These are phyloP conservation scores for Cordyceps cateniannulata DNA, from an alignment of 2,329 filamentous ascomycete species.

Conservation along the genomic window DNA sequence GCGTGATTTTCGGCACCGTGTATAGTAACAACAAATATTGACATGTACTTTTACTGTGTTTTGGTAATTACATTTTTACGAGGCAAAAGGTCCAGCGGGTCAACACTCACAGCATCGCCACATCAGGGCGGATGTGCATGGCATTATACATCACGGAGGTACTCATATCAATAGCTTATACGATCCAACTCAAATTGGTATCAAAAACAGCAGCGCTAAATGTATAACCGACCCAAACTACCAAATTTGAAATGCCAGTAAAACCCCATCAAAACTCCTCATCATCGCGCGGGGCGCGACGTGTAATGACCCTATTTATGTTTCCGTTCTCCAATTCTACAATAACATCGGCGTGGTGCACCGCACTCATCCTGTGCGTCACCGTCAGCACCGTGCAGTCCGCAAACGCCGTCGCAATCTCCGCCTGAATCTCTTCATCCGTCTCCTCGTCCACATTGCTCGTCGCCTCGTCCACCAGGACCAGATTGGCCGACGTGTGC, in stretches of 20 bases:
- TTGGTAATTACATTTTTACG: background rate
- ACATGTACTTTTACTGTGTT: background rate
- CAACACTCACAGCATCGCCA: too few relatives aligned
- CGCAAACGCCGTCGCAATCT: conserved; percentile 14
- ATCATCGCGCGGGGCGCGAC: conserved; percentile 5
- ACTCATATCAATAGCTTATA: background rate
- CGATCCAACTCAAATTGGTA: conserved; percentile 8
- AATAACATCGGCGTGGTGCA: conserved; percentile 10
- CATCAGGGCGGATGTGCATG: too few relatives aligned
- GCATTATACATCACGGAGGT: too few relatives aligned
- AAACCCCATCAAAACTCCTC: conserved; percentile 1
- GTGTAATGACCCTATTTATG: conserved; percentile 10
- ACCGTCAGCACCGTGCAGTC: conserved; percentile 15
- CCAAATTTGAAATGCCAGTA: background rate
- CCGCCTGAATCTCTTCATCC: conserved; percentile 12
- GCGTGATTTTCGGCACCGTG: background rate
- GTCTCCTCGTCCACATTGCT: conserved; percentile 32
- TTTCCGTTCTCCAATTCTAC: conserved; percentile 10
- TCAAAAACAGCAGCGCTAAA: conserved; percentile 7
- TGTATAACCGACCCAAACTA: background rate
- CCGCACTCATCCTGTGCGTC: conserved; percentile 14
- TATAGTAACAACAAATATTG: background rate
- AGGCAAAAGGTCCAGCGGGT: too few relatives aligned
- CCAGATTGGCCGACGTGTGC: conserved; percentile 4
- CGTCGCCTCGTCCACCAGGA: conserved; percentile 10